Conservation (phyloP, 805 yeast species). For the Metschnikowia anglica region DNA sequence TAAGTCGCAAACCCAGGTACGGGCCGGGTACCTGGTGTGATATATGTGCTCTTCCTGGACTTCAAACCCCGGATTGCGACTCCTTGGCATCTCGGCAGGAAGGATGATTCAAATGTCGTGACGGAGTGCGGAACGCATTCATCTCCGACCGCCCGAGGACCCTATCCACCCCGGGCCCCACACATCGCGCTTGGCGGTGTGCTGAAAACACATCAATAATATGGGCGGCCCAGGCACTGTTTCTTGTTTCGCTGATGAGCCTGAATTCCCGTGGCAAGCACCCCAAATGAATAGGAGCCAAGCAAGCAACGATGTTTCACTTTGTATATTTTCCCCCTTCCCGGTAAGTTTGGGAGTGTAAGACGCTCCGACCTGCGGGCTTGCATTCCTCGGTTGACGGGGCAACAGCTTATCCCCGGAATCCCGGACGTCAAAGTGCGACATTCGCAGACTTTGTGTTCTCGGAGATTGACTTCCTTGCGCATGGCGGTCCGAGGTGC, state of each 20-base stretch:
- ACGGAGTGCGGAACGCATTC: not conserved
- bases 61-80: slow-evolving; percentile 14
- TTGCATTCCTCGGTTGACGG: too few relatives aligned
- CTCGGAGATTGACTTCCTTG: slow-evolving; percentile 1
- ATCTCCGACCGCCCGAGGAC: slow-evolving; percentile 10
- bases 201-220: too few relatives aligned
- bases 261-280: too few relatives aligned
- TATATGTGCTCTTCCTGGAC: slow-evolving; percentile 10
- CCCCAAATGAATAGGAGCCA: too few relatives aligned
- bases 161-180: slow-evolving; percentile 2
- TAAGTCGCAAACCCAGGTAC: not conserved
- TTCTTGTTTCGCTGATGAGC: too few relatives aligned
- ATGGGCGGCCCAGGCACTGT: too few relatives aligned
- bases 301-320: too few relatives aligned
- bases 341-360: too few relatives aligned
- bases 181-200: not conserved
- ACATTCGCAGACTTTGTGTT: not conserved
- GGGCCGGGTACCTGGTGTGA: not conserved
- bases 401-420: too few relatives aligned
- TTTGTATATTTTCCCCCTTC: too few relatives aligned
- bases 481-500: not conserved
- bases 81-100: slow-evolving; percentile 7
- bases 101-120: slow-evolving; percentile 13
- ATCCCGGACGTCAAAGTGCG: not conserved
- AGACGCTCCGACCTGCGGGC: too few relatives aligned